A percentile compares a stretch with the other conserved stretches of the same genome.
These are phyloP conservation scores for Lentinus brumalis DNA, from an alignment of 768 basidiomycete species.

Conservation along the genomic window DNA sequence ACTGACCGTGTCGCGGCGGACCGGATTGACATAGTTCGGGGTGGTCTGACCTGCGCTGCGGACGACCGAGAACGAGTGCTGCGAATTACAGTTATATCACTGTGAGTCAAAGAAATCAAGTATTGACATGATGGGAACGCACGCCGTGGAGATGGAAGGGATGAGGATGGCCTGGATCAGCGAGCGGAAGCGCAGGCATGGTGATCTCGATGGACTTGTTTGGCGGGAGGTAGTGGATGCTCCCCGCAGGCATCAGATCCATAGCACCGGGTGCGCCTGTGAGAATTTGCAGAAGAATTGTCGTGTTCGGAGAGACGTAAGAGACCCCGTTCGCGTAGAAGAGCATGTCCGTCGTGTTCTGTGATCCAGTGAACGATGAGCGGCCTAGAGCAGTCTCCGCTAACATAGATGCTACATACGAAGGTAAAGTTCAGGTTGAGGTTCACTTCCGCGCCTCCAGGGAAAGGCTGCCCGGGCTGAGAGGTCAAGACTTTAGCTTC, in stretches of 20 bases:
- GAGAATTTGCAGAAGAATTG: slow-evolving; percentile 49
- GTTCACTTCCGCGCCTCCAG: not conserved
- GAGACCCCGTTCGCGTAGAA: slow-evolving; percentile 37
- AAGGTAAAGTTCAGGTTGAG: slow-evolving; percentile 6
- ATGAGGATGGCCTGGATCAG: slow-evolving; percentile 5
- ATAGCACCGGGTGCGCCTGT: slow-evolving; percentile 42
- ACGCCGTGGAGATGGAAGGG: slow-evolving; percentile 21
- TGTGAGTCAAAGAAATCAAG: not conserved
- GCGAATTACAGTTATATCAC: not conserved
- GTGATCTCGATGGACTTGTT: slow-evolving; percentile 28
- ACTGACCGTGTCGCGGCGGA: slow-evolving; percentile 31
- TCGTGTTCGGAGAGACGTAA: slow-evolving; percentile 36
- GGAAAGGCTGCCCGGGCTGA: not conserved
- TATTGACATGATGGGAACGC: slow-evolving; percentile 5
- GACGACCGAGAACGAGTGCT: slow-evolving; percentile 41
- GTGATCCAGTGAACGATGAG: slow-evolving; percentile 9
- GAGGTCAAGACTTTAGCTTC: too few relatives aligned
- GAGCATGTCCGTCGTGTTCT: not conserved
- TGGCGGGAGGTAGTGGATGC: slow-evolving; percentile 45
- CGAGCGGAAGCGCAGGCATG: not conserved
- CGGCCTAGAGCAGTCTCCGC: slow-evolving; percentile 1
- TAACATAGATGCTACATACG: slow-evolving; percentile 10
- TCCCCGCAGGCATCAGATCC: slow-evolving; percentile 41
- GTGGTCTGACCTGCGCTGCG: slow-evolving; percentile 32
- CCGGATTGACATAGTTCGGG: slow-evolving; percentile 37